Evolutionary conservation across 2,329 filamentous ascomycete species (phyloP).

Genomic region (Epichloe coenophiala): DNA sequence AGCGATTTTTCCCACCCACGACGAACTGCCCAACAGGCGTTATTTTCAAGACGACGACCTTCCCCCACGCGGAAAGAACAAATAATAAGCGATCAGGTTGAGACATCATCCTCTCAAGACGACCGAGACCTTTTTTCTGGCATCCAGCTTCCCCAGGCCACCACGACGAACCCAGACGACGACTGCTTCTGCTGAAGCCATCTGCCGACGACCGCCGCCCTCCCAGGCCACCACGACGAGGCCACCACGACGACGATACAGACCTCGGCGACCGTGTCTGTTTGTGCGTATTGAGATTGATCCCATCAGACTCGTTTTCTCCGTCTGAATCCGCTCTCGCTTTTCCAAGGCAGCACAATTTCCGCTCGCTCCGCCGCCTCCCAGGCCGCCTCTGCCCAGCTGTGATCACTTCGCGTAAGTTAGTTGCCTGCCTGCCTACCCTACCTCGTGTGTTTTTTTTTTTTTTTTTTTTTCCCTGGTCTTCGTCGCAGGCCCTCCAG

Average conservation of each 20-base stretch:
- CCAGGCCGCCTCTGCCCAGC: constrained; percentile 10
- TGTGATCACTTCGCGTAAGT: constrained; percentile 24
- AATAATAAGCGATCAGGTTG: background rate
- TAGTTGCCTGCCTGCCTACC: constrained; percentile 1
- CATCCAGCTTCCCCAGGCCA: background rate
- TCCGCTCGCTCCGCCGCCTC: constrained; percentile 9
- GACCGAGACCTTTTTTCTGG: constrained; percentile 5
- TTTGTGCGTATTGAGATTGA: background rate
- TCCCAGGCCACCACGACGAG: constrained; percentile 20
- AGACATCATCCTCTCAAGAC: constrained; percentile 1
- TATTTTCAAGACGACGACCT: background rate
- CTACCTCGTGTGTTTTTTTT: constrained; percentile 3
- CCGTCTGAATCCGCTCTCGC: background rate
- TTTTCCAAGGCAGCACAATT: constrained; percentile 4
- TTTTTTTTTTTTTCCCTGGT: background rate
- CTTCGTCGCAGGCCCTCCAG: background rate
- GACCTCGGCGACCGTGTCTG: constrained; percentile 6
- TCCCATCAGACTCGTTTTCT: background rate
- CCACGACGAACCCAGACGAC: background rate
- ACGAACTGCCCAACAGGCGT: constrained; percentile 5
- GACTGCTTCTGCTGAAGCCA: constrained; percentile 8
- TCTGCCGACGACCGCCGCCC: constrained; percentile 17
- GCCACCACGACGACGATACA: constrained; percentile 20
- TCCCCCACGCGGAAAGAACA: background rate
- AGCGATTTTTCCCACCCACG: constrained; percentile 1